Percentiles rank a stretch among this genome's conserved stretches.
These are phyloP conservation scores for Tulasnella sp. DNA, from an alignment of 768 basidiomycete species.

Conservation along the genomic window DNA sequence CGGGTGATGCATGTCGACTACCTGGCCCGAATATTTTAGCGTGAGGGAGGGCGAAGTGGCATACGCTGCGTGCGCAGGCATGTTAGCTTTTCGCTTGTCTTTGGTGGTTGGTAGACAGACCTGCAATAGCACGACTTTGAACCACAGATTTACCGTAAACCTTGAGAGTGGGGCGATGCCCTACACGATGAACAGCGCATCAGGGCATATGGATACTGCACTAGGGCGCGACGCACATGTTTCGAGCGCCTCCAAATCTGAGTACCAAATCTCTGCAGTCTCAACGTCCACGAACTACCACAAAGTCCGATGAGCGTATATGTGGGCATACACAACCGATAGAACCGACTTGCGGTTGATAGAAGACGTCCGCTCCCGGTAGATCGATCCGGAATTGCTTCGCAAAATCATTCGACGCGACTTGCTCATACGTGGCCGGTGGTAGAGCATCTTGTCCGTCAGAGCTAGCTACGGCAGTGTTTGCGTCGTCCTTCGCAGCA, in stretches of 20 bases:
- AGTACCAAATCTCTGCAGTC: constrained; percentile 26
- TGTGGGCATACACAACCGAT: constrained; percentile 3
- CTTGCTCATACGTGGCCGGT: background rate
- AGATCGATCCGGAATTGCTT: constrained; percentile 10
- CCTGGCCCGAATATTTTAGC: constrained; percentile 29
- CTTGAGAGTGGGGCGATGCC: constrained; percentile 32
- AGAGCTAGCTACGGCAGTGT: background rate
- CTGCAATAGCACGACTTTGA: constrained; percentile 31
- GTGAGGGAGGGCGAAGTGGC: constrained; percentile 25
- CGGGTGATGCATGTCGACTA: constrained; percentile 28
- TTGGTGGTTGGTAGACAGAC: background rate
- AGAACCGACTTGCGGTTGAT: constrained; percentile 19
- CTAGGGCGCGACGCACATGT: constrained; percentile 25
- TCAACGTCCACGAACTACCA: constrained; percentile 23
- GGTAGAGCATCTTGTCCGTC: background rate
- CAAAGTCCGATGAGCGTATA: constrained; percentile 1
- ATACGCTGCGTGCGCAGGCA: constrained; percentile 24
- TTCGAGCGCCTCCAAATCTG: constrained; percentile 25
- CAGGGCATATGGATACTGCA: background rate
- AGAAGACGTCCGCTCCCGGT: constrained; percentile 22
- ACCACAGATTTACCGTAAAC: constrained; percentile 31
- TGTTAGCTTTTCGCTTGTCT: background rate
- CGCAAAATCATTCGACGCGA: background rate
- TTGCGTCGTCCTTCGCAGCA: background rate
- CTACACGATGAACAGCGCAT: constrained; percentile 22